phyloP scores from a whole-genome alignment of 345 rosid species.

The Sonneratia caseolaris region DNA sequence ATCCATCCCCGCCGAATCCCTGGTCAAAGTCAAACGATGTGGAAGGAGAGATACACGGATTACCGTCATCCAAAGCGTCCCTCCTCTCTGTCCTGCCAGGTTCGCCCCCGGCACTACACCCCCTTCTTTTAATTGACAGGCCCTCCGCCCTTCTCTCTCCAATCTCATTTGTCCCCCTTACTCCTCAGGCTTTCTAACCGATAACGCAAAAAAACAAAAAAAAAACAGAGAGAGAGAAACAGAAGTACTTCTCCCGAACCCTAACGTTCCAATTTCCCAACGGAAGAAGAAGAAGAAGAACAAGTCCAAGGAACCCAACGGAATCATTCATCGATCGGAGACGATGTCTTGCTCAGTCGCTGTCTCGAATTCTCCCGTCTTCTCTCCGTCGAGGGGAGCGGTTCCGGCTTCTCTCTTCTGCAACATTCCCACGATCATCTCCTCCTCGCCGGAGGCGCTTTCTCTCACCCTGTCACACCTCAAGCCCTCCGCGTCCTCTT shows the following conservation, averaged over 20 bases:
- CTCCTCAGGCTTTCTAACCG: neutral
- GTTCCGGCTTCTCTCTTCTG: conserved; percentile 39
- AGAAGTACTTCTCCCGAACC: neutral
- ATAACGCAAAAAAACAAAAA: neutral
- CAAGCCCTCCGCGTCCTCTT: conserved; percentile 30
- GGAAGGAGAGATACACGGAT: neutral
- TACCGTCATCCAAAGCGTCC: neutral
- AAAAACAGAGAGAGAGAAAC: neutral
- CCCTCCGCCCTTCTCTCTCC: neutral
- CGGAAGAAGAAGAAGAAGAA: neutral
- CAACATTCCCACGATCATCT: conserved; percentile 33
- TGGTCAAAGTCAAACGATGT: too few relatives aligned
- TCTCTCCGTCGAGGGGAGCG: conserved; percentile 47
- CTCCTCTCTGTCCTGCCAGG: too few relatives aligned
- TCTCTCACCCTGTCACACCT: conserved; percentile 36
- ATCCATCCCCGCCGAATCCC: neutral
- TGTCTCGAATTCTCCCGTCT: conserved; percentile 64
- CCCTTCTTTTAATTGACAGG: neutral
- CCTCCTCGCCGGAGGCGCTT: conserved; percentile 30
- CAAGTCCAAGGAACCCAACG: neutral
- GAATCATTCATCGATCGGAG: neutral
- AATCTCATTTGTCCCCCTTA: neutral
- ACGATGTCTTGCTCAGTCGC: conserved; percentile 70
- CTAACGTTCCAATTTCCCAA: neutral
- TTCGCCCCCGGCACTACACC: too few relatives aligned